Percentiles rank a stretch among this genome's conserved stretches.
Evolutionary conservation across 2,329 filamentous ascomycete species (phyloP).

Genomic region (Bipolaris cookei): DNA sequence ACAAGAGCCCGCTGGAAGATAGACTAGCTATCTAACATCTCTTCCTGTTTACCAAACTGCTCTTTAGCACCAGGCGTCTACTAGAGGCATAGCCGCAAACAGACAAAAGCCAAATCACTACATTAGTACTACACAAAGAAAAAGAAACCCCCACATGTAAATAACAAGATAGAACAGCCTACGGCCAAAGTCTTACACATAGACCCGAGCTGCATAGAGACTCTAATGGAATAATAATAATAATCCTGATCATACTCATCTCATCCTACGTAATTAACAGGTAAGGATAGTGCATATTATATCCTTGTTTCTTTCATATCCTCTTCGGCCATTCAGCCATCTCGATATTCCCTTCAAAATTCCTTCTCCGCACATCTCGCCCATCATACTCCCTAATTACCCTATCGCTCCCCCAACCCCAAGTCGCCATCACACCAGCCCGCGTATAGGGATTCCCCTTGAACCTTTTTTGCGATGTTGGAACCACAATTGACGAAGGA

Average conservation of each 20-base stretch:
- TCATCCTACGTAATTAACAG: background rate
- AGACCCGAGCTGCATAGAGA: no score
- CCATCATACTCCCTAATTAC: conserved; percentile 3
- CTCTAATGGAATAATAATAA: no score
- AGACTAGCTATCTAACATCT: no score
- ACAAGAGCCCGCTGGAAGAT: no score
- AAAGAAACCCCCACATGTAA: no score
- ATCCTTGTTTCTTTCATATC: background rate
- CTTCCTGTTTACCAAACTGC: no score
- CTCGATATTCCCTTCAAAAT: conserved; percentile 5
- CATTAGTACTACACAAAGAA: no score
- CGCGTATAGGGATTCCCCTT: conserved; percentile 7
- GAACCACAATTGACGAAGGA: background rate
- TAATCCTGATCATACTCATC: background rate
- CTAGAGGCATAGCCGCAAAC: no score
- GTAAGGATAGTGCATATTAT: background rate
- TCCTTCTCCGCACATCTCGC: background rate
- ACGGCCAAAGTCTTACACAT: no score
- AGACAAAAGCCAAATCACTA: no score
- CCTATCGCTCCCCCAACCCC: background rate
- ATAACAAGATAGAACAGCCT: no score
- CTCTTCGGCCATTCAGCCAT: background rate
- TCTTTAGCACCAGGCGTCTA: no score
- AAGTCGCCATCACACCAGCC: conserved; percentile 8
- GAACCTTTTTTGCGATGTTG: background rate